These are phyloP conservation scores for Capsella bursapastoris DNA, from an alignment of 345 rosid genomes.

Conservation along the genomic window DNA sequence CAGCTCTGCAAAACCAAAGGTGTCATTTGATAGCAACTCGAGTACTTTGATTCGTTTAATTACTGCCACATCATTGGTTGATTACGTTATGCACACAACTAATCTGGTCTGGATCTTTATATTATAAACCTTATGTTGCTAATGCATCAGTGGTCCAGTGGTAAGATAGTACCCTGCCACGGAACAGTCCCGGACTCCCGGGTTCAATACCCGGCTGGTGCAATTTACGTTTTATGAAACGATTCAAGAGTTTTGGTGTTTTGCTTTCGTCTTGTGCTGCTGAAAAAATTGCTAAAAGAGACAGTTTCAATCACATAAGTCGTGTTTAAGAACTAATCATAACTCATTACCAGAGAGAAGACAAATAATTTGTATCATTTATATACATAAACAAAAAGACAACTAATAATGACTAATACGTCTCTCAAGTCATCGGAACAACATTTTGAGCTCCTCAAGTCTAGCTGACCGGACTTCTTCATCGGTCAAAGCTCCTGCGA, in stretches of 20 bases:
- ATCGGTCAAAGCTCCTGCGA: conserved; percentile 66
- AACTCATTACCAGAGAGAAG: too few species aligned
- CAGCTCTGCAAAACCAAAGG: conserved; percentile 23
- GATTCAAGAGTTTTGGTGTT: too few species aligned
- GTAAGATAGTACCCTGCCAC: conserved; percentile 64
- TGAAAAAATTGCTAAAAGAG: too few species aligned
- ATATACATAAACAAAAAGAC: background rate
- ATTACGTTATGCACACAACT: conserved; percentile 35
- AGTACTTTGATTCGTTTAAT: conserved; percentile 39
- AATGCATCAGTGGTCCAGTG: conserved; percentile 48
- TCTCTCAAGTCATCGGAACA: conserved; percentile 57
- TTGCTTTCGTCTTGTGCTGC: too few species aligned
- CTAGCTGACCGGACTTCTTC: conserved; percentile 72
- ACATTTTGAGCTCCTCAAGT: conserved; percentile 70
- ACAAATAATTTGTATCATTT: too few species aligned
- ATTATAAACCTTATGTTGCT: too few species aligned
- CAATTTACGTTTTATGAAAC: background rate
- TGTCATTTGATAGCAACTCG: conserved; percentile 38
- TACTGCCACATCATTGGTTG: conserved; percentile 36
- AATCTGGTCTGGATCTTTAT: background rate
- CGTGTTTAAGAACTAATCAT: too few species aligned
- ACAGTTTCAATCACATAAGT: too few species aligned
- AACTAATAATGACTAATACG: background rate
- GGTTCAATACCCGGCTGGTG: conserved; percentile 57
- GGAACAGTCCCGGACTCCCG: conserved; percentile 69